Base-by-base conservation (phyloP, 805 yeast genomes). In the Teunomyces barrocoloradensis region DNA sequence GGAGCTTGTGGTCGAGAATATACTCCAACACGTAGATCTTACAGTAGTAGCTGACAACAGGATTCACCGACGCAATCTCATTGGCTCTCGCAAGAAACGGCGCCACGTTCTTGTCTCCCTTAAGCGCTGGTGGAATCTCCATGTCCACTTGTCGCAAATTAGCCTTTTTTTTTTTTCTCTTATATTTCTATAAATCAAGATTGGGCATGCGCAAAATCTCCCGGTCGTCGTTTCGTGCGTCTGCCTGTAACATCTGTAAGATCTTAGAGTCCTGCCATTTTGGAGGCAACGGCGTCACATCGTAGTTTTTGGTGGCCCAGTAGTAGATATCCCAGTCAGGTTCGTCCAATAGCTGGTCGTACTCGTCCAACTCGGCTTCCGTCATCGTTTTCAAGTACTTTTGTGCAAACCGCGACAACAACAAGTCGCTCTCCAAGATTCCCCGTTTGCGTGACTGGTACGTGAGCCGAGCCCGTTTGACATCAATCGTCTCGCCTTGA, bases 301-400 rank as follows among this genome's bases (percentile, higher is more conserved):
- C 82, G 58, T 71, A 87, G 64, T 91, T 89, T 54, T 80, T 81
- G 2, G 97, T 89, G 21, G 96, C 96, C 99, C 99, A 92, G 71
- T 94, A 94, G 67, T 89, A 94, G 51, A 94, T 91, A 66, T 94
- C 99, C 99, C 99, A 94, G 67, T 94, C 99, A n/a, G 92, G 81
- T 67, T 92, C 96, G 65, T 94, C 96, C 61, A 94, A 75, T 48
- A 94, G 68, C 48, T 75, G 63, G 61, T 92, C 97, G 65, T 89
- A 94, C 65, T 94, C 98, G 41, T 82, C 85, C 45, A 94, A 72
- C 67, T 89, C 86, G 46, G 75, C 84, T 50, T 71, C 66, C 10
- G 77, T 73, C 74, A 94, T 78, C 0, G 62, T 60, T 33, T 75
- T 66, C 53, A 94, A 71, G 60, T 87, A 80, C 60, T 79, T 79